Percentiles rank a stretch among this genome's conserved stretches.
Evolutionary conservation across 2,329 filamentous ascomycete species (phyloP).

Genomic region (Mycosphaerella sp.): DNA sequence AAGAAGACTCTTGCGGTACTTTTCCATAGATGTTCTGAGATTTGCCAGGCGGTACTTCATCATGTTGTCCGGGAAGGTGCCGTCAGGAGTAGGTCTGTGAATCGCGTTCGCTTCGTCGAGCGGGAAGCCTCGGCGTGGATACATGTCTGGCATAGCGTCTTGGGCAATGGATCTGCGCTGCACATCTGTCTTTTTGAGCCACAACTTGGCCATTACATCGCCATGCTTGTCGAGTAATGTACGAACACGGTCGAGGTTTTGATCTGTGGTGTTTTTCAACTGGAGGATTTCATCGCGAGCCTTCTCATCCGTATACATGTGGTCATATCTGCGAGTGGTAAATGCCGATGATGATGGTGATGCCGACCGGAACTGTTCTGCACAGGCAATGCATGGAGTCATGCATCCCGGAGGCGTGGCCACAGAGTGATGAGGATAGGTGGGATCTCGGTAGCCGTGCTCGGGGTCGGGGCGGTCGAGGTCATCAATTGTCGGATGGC

Average conservation of each 20-base stretch:
- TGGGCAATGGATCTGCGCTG: slow-evolving; percentile 10
- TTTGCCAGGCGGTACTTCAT: too few relatives aligned
- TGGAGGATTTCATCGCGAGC: neutral
- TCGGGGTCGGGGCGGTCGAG: too few relatives aligned
- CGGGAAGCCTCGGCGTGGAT: neutral
- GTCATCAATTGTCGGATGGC: too few relatives aligned
- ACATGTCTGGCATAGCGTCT: slow-evolving; percentile 14
- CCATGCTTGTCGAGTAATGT: slow-evolving; percentile 3
- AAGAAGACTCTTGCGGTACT: slow-evolving; percentile 1
- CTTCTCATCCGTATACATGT: neutral
- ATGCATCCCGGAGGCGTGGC: too few relatives aligned
- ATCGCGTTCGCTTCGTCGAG: neutral
- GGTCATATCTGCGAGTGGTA: neutral
- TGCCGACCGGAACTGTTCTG: too few relatives aligned
- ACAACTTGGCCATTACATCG: slow-evolving; percentile 8
- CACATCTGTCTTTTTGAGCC: slow-evolving; percentile 8
- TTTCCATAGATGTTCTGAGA: neutral
- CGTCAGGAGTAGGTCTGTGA: neutral
- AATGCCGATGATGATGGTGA: too few relatives aligned
- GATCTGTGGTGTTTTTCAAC: neutral
- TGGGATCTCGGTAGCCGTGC: too few relatives aligned
- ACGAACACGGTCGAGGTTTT: neutral
- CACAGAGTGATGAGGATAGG: too few relatives aligned
- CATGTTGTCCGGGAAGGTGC: too few relatives aligned
- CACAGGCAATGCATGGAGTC: too few relatives aligned